Percentiles rank a stretch among this genome's conserved stretches.
Conservation (phyloP, 2,329 filamentous ascomycete species). For the Aureobasidium leucospermi region DNA sequence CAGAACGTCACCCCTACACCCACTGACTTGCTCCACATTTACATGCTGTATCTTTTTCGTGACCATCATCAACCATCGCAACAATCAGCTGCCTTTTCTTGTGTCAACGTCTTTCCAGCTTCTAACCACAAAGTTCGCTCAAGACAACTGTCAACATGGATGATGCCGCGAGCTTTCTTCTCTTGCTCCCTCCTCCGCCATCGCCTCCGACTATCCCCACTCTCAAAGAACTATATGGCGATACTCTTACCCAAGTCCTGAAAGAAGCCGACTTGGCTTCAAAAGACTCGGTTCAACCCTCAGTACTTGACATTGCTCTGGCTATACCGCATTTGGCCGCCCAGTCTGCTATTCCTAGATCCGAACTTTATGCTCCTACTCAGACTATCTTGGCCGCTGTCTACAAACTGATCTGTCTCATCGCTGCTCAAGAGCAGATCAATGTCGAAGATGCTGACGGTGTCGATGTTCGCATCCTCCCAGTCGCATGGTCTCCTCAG, state of each 20-base stretch:
- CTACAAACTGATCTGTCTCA: conserved; percentile 68
- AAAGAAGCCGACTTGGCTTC: conserved; percentile 32
- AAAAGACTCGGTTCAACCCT: conserved; percentile 27
- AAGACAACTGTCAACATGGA: not conserved
- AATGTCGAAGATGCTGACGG: conserved; percentile 60
- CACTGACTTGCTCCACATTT: not conserved
- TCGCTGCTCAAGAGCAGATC: conserved; percentile 59
- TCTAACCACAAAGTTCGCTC: too few relatives aligned
- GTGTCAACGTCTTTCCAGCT: too few relatives aligned
- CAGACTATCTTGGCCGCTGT: conserved; percentile 69
- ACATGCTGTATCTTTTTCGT: not conserved
- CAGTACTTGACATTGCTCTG: conserved; percentile 53
- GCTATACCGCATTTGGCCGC: conserved; percentile 55
- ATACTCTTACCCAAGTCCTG: conserved; percentile 36
- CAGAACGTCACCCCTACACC: not conserved
- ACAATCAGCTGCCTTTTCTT: too few relatives aligned
- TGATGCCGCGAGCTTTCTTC: conserved; percentile 28
- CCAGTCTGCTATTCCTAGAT: conserved; percentile 42
- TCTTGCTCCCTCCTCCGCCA: conserved; percentile 40
- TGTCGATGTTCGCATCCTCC: conserved; percentile 67
- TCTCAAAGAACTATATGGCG: conserved; percentile 36
- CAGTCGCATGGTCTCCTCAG: conserved; percentile 54
- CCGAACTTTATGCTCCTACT: conserved; percentile 56
- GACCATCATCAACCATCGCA: not conserved
- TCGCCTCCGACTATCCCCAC: conserved; percentile 32